phyloP scores from a whole-genome alignment of 257 asterid species.

The Avicennia marina region DNA sequence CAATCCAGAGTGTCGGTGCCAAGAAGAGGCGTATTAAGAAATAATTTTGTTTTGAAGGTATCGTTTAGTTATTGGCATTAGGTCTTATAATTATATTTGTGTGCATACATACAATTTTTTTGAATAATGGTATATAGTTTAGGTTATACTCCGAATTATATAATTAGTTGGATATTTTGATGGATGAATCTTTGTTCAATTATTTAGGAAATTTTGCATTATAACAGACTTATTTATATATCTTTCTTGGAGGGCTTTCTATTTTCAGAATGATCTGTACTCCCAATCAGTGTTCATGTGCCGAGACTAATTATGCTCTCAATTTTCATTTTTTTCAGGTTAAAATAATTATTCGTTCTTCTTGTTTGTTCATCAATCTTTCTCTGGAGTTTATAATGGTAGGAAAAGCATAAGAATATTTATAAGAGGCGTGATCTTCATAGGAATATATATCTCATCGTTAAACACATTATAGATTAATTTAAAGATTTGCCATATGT shows the following conservation, averaged over 20 bases:
- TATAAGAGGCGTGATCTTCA: background rate
- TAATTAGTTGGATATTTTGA: background rate
- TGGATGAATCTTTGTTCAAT: background rate
- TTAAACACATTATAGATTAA: background rate
- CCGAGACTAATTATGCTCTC: background rate
- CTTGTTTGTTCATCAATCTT: background rate
- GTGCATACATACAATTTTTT: background rate
- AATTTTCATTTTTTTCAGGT: background rate
- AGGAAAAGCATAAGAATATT: too few relatives aligned
- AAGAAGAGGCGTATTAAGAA: constrained; percentile 8
- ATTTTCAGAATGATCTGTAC: too few relatives aligned
- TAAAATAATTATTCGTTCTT: background rate
- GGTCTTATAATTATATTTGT: background rate
- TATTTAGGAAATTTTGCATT: background rate
- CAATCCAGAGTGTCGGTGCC: background rate
- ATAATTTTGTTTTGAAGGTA: background rate
- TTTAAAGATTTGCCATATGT: background rate
- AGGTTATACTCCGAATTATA: background rate
- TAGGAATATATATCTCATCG: background rate
- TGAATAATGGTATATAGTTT: background rate
- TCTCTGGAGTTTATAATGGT: background rate
- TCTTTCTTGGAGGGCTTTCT: background rate
- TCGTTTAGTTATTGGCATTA: background rate
- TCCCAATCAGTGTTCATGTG: background rate
- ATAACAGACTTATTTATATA: background rate